These are phyloP conservation scores for Dictyostelium citrinum DNA, from an alignment of 78 protist genomes.

Conservation along the genomic window DNA sequence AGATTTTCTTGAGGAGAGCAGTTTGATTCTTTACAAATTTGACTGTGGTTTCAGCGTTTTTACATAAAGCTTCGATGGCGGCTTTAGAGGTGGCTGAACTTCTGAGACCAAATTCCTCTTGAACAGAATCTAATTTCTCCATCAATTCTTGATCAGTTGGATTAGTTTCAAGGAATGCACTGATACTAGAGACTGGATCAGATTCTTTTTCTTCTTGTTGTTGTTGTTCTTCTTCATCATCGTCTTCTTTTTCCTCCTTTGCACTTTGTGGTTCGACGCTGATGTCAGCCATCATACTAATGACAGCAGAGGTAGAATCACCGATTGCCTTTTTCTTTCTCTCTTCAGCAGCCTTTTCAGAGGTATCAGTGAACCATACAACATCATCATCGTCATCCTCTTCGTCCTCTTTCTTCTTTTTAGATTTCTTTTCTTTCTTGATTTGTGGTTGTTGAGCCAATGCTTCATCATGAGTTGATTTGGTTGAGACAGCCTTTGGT, in stretches of 20 bases:
- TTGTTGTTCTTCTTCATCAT: not conserved
- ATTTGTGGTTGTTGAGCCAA: not conserved
- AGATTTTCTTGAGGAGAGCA: slow-evolving; percentile 6
- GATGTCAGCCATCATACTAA: slow-evolving; percentile 29
- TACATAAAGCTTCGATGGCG: slow-evolving; percentile 59
- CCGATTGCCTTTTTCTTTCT: slow-evolving; percentile 60
- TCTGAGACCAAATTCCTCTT: slow-evolving; percentile 28
- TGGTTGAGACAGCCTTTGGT: slow-evolving; percentile 49
- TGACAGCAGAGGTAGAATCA: slow-evolving; percentile 23
- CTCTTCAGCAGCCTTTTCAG: slow-evolving; percentile 70
- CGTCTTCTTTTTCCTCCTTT: not conserved
- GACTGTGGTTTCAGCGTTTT: not conserved
- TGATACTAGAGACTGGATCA: slow-evolving; percentile 40
- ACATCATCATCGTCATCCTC: slow-evolving; percentile 70
- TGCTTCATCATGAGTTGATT: slow-evolving; percentile 24
- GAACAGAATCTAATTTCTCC: slow-evolving; percentile 12
- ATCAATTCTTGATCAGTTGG: slow-evolving; percentile 34
- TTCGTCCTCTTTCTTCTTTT: not conserved
- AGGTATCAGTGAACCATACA: slow-evolving; percentile 76
- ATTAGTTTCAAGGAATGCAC: not conserved
- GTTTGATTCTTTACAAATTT: slow-evolving; percentile 9
- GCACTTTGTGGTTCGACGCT: not conserved
- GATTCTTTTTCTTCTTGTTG: not conserved
- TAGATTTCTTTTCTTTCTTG: slow-evolving; percentile 22
- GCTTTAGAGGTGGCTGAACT: slow-evolving; percentile 34